Percentiles rank a stretch among this genome's conserved stretches.
Conservation (phyloP, 306 rosid species). For the Malus domestica region ASM211411v1 NC_041799.1:6225001-6225500, state of each 20-base stretch:
- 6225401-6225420: neutral
- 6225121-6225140: neutral
- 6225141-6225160: neutral
- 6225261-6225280: no score
- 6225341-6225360: neutral
- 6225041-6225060: constrained; percentile 21
- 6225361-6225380: neutral
- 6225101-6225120: neutral
- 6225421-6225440: neutral
- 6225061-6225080: constrained; percentile 8
- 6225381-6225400: neutral
- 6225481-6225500: neutral
- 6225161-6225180: no score
- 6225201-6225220: neutral
- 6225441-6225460: neutral
- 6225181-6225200: no score
- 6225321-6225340: neutral
- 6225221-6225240: neutral
- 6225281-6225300: neutral
- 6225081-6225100: neutral
- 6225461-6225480: neutral
- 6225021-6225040: constrained; percentile 30
- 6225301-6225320: neutral
- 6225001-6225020: constrained; percentile 15
- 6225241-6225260: neutral